Base-by-base conservation (phyloP, 108 stramenopile species). In the Skeletonema costatum region DNA sequence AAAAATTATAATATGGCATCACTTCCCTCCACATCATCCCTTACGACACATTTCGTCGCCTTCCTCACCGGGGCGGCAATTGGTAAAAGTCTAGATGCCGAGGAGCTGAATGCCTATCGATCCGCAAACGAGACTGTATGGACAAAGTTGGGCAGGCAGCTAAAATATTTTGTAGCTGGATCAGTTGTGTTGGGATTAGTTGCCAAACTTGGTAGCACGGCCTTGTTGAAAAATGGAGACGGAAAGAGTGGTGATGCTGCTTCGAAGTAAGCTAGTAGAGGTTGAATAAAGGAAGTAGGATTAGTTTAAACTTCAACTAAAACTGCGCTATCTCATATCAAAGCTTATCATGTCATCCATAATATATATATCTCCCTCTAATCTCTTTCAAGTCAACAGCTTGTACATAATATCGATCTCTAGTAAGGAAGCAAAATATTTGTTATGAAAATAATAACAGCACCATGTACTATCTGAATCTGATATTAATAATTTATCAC, bases 51-150 rank as follows among this genome's bases (percentile, higher is more conserved):
- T 16, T 41, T 76, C 31, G 4, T 76, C 21, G 66, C 68, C 31
- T 64, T 76, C 30, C 67, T 76, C 12, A 67, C 68, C 12, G 75
- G 75, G 2, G 17, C 69, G 11, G 68, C 30, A 25, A 41, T 76
- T 35, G 75, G 75, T 0, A 76, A 76, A 62, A 31, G 67, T 21
- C 60, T 76, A 14, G 75, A 76, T 46, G 66, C 67, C 32, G 75
- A 76, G 25, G 75, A 76, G 56, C 13, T 76, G 39, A 62, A 68
- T 33, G 75, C 75, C 17, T 76, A 76, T 33, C 75, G 75, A 48
- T 60, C 68, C 2, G 25, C 36, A 9, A 31, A 76, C 9, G 75
- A 76, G 31, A 30, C 32, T 21, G 51, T 39, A 11, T 50, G 60
- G 33, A 33, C 66, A 1, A 75, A 32, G n/a, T 29, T 67, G 1